phyloP scores from a whole-genome alignment of 345 rosid genomes.

The Salix dunnii region DNA sequence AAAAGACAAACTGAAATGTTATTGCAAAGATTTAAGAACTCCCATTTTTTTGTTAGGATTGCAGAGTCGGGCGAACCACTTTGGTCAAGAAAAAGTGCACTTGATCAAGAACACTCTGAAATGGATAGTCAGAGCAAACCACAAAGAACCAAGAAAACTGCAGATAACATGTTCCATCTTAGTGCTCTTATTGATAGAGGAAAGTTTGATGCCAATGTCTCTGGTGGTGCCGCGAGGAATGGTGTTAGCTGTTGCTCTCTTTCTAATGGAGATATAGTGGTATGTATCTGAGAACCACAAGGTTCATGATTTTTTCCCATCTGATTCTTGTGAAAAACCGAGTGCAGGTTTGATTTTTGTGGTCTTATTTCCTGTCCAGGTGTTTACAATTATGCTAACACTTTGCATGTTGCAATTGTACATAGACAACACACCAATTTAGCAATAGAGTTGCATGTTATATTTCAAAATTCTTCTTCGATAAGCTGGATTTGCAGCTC shows the following conservation, averaged over 20 bases:
- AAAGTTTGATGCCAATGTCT: conserved; percentile 62
- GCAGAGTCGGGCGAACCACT: conserved; percentile 79
- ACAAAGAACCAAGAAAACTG: conserved; percentile 22
- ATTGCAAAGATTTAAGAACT: conserved; percentile 76
- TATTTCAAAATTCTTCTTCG: conserved; percentile 1
- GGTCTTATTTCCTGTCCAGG: neutral
- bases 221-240: conserved; percentile 89
- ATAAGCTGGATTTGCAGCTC: neutral
- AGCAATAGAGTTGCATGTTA: neutral
- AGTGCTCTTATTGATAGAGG: conserved; percentile 81
- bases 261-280: conserved; percentile 95
- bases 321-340: neutral
- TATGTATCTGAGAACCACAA: conserved; percentile 43
- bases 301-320: conserved; percentile 9
- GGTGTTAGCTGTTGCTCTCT: conserved; percentile 68
- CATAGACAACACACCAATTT: neutral
- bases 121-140: conserved; percentile 22
- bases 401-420: conserved; percentile 9
- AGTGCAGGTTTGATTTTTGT: neutral
- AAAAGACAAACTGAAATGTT: conserved; percentile 63
- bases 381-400: neutral
- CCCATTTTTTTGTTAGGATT: conserved; percentile 93
- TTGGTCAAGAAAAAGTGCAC: conserved; percentile 69
- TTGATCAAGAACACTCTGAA: conserved; percentile 33
- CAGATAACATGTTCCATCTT: conserved; percentile 30